Percentiles rank a stretch among this genome's conserved stretches.
These are phyloP conservation scores for Penicillium palitans DNA, from an alignment of 2,329 filamentous ascomycete species.

Conservation along the genomic window DNA sequence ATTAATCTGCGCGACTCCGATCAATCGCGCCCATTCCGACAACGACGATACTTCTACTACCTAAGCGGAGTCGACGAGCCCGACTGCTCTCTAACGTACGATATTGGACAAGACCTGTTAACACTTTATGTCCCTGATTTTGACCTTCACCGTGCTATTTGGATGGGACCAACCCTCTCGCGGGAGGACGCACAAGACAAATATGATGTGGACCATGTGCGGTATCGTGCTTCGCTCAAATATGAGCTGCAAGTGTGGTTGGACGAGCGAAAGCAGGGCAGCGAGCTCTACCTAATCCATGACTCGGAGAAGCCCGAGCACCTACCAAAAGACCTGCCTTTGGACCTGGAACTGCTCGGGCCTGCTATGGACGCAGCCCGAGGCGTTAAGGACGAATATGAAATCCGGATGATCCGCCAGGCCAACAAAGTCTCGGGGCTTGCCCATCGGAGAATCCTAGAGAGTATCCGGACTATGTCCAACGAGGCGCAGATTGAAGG, in stretches of 20 bases:
- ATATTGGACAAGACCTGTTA: conserved; percentile 61
- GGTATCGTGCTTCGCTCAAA: conserved; percentile 54
- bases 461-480: conserved; percentile 61
- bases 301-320: conserved; percentile 35
- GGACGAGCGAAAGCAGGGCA: conserved; percentile 23
- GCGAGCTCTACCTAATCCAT: conserved; percentile 42
- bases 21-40: conserved; percentile 57
- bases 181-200: conserved; percentile 58
- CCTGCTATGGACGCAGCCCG: conserved; percentile 66
- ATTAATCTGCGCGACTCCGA: conserved; percentile 60
- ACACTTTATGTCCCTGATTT: conserved; percentile 73
- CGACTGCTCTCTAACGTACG: conserved; percentile 59
- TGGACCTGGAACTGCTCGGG: conserved; percentile 34
- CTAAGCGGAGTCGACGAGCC: conserved; percentile 56
- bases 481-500: conserved; percentile 85
- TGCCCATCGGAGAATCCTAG: conserved; percentile 65
- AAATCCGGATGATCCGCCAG: conserved; percentile 70
- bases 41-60: conserved; percentile 64
- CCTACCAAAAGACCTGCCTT: conserved; percentile 18
- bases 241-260: conserved; percentile 51
- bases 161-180: conserved; percentile 45
- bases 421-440: conserved; percentile 70
- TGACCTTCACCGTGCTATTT: conserved; percentile 52
- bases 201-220: conserved; percentile 71
- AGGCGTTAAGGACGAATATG: conserved; percentile 72